Base-by-base conservation (phyloP, 2,329 filamentous ascomycete species). In the Alternaria burnsii region DNA sequence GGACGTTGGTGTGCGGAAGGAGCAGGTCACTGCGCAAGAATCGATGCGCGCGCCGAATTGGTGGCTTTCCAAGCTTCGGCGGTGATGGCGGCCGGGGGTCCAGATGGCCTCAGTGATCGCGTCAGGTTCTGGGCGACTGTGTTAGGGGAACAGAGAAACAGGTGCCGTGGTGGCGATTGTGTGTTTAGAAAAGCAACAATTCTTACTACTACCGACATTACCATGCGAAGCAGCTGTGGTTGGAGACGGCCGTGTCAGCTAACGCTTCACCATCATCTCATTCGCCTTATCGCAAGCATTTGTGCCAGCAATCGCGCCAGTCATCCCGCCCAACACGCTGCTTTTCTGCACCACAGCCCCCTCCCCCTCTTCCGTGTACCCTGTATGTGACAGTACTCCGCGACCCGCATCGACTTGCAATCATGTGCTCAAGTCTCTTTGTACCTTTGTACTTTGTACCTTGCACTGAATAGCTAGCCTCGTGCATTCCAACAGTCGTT, bases 341-440 rank as follows among this genome's bases (percentile, higher is more conserved):
- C 50, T 43, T 51, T 55, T 55, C 32, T 36, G 42, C 56, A 41
- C 52, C 28, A 22, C 41, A 34, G 14, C 40, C 52, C 52, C 48
- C 52, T 55, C 28, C 54, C 47, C 52, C 59, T 60, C 62, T 57
- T 59, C 51, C 55, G 50, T 62, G 62, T 60, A 55, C 54, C 59
- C 55, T 40, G 38, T 24, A 46, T 60, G 59, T 65, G 61, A 63
- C 56, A 40, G 34, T 53, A 44, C 32, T 51, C 24, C 43, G 50
- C 43, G 12, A 30, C 61, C 64, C 65, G 63, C 69, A 68, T 68
- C 57, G 9, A 44, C 20, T 20, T 22, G 12, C 57, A 50, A 63
- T 73, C 68, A 71, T 70, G 64, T 71, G 68, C 52, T 24, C 24
- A 48, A 22, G 48, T 54, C 51, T 30, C 52, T 55, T 44, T 43